These are phyloP conservation scores for Taxillus chinensis DNA, from an alignment of 164 flowering plant species.

Conservation along the genomic window DNA sequence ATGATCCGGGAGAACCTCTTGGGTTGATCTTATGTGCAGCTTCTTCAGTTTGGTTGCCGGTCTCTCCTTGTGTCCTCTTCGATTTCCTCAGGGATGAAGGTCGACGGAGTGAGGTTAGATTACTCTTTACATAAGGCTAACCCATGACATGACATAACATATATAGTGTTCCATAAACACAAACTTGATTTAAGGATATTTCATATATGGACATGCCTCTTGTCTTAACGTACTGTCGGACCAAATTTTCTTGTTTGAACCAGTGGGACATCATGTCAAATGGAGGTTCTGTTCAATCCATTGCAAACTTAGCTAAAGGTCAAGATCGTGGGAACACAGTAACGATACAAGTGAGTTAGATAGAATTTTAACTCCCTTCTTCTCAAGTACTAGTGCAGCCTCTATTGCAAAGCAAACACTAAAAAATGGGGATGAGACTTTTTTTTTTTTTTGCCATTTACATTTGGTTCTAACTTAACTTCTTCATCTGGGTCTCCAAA, in stretches of 20 bases:
- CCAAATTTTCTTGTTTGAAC: neutral
- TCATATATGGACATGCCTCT: no score
- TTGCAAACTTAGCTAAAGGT: constrained; percentile 80
- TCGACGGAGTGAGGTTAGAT: constrained; percentile 60
- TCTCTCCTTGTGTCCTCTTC: constrained; percentile 51
- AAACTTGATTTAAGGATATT: no score
- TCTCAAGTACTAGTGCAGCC: neutral
- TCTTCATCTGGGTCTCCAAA: neutral
- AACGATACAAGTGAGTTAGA: constrained; percentile 54
- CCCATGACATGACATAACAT: neutral
- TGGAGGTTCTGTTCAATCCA: constrained; percentile 49
- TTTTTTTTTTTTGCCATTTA: no score
- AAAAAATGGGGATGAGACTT: neutral
- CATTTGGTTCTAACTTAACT: neutral
- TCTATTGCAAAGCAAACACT: neutral
- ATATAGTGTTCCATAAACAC: no score
- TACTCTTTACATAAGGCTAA: neutral
- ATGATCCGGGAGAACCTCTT: constrained; percentile 84
- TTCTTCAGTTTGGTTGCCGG: constrained; percentile 84
- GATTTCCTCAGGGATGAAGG: constrained; percentile 79
- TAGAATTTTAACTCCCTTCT: no score
- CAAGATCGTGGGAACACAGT: constrained; percentile 90
- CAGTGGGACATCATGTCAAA: constrained; percentile 88
- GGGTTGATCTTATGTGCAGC: constrained; percentile 83
- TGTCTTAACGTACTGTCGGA: no score